These are phyloP conservation scores for Murraya koenigii DNA, from an alignment of 345 rosid genomes.

Conservation along the genomic window DNA sequence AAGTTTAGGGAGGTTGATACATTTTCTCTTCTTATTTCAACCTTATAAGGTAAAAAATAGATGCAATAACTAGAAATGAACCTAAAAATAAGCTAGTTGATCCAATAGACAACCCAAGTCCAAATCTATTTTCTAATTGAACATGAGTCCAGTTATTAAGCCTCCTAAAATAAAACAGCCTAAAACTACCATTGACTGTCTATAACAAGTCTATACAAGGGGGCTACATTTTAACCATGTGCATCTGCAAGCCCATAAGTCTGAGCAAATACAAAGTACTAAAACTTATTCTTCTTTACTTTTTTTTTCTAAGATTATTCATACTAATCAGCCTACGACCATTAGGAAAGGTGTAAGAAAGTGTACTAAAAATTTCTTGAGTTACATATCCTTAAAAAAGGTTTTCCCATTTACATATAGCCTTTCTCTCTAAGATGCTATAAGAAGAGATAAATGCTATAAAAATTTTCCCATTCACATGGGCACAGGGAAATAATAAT, in stretches of 20 bases:
- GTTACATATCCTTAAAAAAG: not conserved
- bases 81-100: too few species aligned
- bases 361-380: not conserved
- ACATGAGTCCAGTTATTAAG: too few species aligned
- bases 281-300: not conserved
- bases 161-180: too few species aligned
- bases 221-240: not conserved
- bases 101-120: too few species aligned
- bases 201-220: not conserved
- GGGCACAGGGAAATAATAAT: not conserved
- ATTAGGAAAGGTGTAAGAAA: not conserved
- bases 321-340: not conserved
- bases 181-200: not conserved
- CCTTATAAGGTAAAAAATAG: too few species aligned
- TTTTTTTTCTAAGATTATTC: not conserved
- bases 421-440: not conserved
- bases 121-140: too few species aligned
- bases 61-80: too few species aligned
- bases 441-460: too few species aligned
- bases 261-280: not conserved
- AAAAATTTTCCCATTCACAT: too few species aligned
- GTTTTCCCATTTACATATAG: not conserved
- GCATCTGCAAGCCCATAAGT: not conserved
- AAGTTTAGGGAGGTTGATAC: too few species aligned
- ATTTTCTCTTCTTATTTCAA: too few species aligned